Evolutionary conservation across 202 grass and related monocot genomes (phyloP).

Genomic region (Brachypodium distachyon): DNA sequence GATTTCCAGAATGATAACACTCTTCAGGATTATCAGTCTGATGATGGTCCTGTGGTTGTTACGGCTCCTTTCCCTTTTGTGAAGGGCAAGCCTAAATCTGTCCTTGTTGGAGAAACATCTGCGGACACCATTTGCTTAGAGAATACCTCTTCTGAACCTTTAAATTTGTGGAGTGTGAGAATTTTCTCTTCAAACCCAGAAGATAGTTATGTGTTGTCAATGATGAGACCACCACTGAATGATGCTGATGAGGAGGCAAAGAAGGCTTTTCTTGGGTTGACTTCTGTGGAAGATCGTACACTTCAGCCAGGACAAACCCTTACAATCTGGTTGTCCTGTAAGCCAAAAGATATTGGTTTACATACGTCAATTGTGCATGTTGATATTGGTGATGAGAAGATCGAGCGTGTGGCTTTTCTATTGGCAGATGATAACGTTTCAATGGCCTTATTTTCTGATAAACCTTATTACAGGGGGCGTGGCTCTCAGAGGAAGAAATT

Average conservation of each 20-base stretch:
- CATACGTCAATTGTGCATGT: slow-evolving; percentile 89
- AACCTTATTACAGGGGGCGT: slow-evolving; percentile 57
- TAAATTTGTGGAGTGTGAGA: slow-evolving; percentile 77
- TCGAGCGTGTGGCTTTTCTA: slow-evolving; percentile 81
- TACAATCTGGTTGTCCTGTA: slow-evolving; percentile 86
- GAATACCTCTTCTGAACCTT: slow-evolving; percentile 58
- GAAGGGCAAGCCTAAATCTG: slow-evolving; percentile 58
- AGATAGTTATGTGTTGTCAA: slow-evolving; percentile 70
- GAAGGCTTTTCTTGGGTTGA: slow-evolving; percentile 48
- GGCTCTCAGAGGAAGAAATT: slow-evolving; percentile 40
- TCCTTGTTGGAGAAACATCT: slow-evolving; percentile 56
- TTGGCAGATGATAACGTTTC: slow-evolving; percentile 85
- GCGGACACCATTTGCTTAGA: slow-evolving; percentile 44
- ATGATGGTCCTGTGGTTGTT: slow-evolving; percentile 59
- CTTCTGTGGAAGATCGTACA: slow-evolving; percentile 62
- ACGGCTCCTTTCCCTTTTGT: slow-evolving; percentile 60
- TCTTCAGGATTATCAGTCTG: slow-evolving; percentile 43
- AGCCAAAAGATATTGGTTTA: slow-evolving; percentile 78
- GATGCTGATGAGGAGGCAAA: slow-evolving; percentile 41
- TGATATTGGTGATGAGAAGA: slow-evolving; percentile 81
- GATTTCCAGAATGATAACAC: slow-evolving; percentile 72
- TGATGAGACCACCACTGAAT: slow-evolving; percentile 69
- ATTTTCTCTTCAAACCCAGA: slow-evolving; percentile 90
- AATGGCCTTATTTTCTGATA: slow-evolving; percentile 52
- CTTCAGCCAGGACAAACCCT: slow-evolving; percentile 65